Evolutionary conservation across 805 yeast genomes (phyloP).

Genomic region (Yarrowia sp.): DNA sequence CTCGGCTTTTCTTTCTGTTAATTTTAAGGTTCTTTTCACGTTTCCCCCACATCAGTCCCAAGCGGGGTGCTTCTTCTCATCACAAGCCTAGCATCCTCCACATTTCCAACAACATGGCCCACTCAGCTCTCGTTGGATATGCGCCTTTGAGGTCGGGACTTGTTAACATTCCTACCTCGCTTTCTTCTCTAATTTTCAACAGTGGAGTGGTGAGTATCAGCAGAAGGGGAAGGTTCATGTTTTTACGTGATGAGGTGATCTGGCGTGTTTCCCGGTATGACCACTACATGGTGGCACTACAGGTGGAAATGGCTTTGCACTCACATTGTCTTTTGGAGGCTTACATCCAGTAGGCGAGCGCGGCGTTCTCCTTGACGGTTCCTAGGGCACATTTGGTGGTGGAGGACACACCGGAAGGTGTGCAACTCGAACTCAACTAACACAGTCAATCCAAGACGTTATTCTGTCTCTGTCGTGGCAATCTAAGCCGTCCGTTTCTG

Average conservation of each 20-base stretch:
- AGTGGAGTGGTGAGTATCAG: constrained; percentile 48
- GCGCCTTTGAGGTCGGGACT: constrained; percentile 48
- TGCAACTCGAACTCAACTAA: not conserved
- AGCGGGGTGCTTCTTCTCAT: constrained; percentile 6
- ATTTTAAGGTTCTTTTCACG: constrained; percentile 5
- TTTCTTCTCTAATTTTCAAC: constrained; percentile 48
- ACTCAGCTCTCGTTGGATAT: constrained; percentile 39
- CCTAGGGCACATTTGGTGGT: too few species aligned
- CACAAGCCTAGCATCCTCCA: not conserved
- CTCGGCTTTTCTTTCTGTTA: not conserved
- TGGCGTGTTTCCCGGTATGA: too few species aligned
- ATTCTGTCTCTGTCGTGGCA: constrained; percentile 49
- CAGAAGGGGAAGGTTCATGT: constrained; percentile 31
- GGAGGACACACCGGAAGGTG: too few species aligned
- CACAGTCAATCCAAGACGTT: constrained; percentile 50
- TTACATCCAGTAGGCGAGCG: too few species aligned
- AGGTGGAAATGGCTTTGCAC: too few species aligned
- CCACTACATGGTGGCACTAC: too few species aligned
- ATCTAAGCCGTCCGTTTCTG: constrained; percentile 33
- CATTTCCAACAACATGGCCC: constrained; percentile 31
- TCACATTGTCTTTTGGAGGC: too few species aligned
- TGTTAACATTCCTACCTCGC: constrained; percentile 52
- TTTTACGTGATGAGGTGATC: too few species aligned
- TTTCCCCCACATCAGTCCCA: constrained; percentile 24
- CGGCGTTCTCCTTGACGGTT: too few species aligned